Evolutionary conservation across 163 green algal genomes (phyloP), one percentile per base, ranked within the genome.

Genomic region (Chlorella variabilis): DNA sequence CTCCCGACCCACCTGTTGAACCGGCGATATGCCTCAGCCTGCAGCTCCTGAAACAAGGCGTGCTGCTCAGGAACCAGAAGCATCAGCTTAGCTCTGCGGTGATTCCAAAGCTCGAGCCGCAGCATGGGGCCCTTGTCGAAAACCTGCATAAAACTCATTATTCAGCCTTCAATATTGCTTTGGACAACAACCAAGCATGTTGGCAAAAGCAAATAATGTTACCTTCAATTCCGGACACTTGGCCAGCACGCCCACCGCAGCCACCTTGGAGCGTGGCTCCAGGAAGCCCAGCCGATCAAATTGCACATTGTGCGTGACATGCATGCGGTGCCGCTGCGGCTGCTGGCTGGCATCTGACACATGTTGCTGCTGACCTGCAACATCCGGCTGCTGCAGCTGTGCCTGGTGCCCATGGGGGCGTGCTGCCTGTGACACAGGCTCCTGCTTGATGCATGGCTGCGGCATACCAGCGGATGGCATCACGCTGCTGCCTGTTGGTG

Each of bases 61-160:
- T 59, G 13, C 3, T 18, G 11, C 29, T 20, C 2, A 20, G 65
- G 23, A 54, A 80, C 56, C 54, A 80, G 4, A 13, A 80, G 15
- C 18, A 48, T n/a, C 27, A 80, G 33, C 56, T 63, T 41, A 2
- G 9, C 33, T 33, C 18, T 36, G 27, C n/a, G 39, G 36, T 80
- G 73, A 29, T 80, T 56, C 33, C 54, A n/a, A 54, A 80, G 56
- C 11, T 70, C 38, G 0, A 80, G 38, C 73, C 41, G 38, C 36
- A 80, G 27, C 8, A 29, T 56, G 1, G 13, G 5, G 27, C 45
- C 27, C 38, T 51, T 71, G 4, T 34, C 29, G 13, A 5, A 7
- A 5, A 2, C 56, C 73, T 80, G 54, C 73, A 34, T 3, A 66
- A 51, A 34, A 31, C 7, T 48, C 18, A 49, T n/a, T n/a, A n/a